Conservation (phyloP, 2,329 filamentous ascomycete genomes). For the Fusarium liriodendri region DNA sequence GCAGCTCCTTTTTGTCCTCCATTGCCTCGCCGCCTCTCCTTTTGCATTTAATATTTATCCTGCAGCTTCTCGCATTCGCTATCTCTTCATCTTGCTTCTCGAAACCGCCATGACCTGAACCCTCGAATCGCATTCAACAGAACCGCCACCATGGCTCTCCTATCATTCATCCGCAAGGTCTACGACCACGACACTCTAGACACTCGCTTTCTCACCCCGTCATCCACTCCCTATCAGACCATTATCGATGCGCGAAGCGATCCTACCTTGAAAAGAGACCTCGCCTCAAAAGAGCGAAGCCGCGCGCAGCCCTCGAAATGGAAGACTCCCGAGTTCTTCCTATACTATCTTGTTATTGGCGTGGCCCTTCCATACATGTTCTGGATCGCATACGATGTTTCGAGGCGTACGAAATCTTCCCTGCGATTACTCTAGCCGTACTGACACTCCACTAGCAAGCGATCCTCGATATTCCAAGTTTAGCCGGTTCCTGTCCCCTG, state of each 20-base stretch:
- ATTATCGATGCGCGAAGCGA: conserved; percentile 64
- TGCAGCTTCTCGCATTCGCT: conserved; percentile 3
- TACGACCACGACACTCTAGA: conserved; percentile 74
- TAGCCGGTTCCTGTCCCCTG: conserved; percentile 75
- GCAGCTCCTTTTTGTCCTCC: conserved; percentile 1
- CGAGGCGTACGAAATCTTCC: conserved; percentile 69
- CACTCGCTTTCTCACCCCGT: conserved; percentile 74
- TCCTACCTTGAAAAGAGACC: conserved; percentile 48
- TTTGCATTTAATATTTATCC: conserved; percentile 1
- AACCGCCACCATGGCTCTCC: conserved; percentile 53
- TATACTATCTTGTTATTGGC: conserved; percentile 79
- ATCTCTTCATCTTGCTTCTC: not conserved
- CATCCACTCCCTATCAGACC: conserved; percentile 73
- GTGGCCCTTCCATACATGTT: conserved; percentile 86
- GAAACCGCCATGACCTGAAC: conserved; percentile 40
- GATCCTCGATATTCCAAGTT: conserved; percentile 86
- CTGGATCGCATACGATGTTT: conserved; percentile 88
- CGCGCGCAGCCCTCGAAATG: conserved; percentile 76
- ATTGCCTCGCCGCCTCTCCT: not conserved
- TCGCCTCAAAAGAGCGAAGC: conserved; percentile 52
- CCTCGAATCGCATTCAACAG: conserved; percentile 10
- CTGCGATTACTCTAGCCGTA: not conserved
- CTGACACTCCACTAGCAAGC: conserved; percentile 65
- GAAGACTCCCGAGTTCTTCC: conserved; percentile 85
- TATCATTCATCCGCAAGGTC: conserved; percentile 61